Base-by-base conservation (phyloP, 805 yeast species). In the Candida caryicola region DNA sequence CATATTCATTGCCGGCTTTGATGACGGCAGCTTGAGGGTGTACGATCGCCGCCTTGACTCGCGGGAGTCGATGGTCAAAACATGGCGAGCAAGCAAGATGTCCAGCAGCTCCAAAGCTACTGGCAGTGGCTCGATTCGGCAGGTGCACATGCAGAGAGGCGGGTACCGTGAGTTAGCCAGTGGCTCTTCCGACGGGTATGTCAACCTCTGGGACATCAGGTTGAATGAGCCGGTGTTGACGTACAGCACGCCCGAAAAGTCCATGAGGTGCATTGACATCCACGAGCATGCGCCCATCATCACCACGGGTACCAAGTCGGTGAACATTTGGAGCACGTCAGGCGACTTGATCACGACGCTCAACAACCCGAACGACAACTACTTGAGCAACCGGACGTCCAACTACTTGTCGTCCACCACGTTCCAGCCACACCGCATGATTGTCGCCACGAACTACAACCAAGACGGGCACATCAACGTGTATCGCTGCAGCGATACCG, bases 271-370 rank as follows among this genome's bases (percentile, higher is more conserved):
- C 15, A 72, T 88, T 39, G 84, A 85, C 53, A 78, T 87, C 4
- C 99, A 93, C 62, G 99, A 93, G 53, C 99, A 93, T 63, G 99
- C 98, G 0, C 98, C 99, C 1, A 73, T 93, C 2, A 77, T 93
- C 40, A 91, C 90, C 2, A 84, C 96, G 3, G 97, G 96, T 0
- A 81, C 90, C 1, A 83, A 83, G 44, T 72, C 76, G 25, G 79
- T 89, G 12, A 82, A 86, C 31, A 62, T 93, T 4, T 90, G 93
- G 85, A 80, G 95, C 3, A 87, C 96, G 0, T 67, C 84, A 0
- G 98, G 98, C 2, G 85, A 85, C 42, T 57, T 77, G 38, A 65
- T 90, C 5, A 66, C 86, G 1, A 72, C 76, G 7, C 75, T 90
- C 47, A 74, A 73, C 51, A 79, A 56, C 55, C 71, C 76, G 26